Base-by-base conservation (phyloP, 2,329 filamentous ascomycete species). In the Pyrenophora seminiperda region DNA sequence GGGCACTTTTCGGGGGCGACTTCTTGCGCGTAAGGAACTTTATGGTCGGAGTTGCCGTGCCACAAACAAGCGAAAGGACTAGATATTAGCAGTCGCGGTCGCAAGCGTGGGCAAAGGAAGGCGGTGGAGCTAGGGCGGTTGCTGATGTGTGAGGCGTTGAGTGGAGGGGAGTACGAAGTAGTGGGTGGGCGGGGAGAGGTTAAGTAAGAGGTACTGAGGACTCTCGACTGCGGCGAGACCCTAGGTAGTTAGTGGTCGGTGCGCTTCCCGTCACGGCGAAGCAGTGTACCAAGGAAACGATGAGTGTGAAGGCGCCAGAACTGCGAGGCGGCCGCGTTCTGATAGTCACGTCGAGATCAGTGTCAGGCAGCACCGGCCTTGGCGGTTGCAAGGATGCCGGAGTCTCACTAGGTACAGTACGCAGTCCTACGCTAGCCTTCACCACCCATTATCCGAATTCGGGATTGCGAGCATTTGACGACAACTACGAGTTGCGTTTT, bases 1-100 rank as follows among this genome's bases (percentile, higher is more conserved):
- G 58, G 56, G 63, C 66, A 66, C 68, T 56, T 63, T 68, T 67
- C 54, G 61, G 45, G 50, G 61, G 64, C 66, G 67, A 67, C 61
- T 69, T 69, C 49, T 61, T 67, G 61, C 65, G 63, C 58, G 60
- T 65, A 43, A 65, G 54, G 53, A 69, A 61, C 47, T 55, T 56
- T 59, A 65, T 64, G 17, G 56, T 67, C 47, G 47, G 51, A 42
- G 47, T 27, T 19, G 32, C 41, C 44, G 52, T 46, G 53, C 20
- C 30, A 42, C 46, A 53, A 39, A 18, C 38, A 47, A 53, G 18
- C 41, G 22, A 19, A 14, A n/a, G 29, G n/a, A n/a, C n/a, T n/a
- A n/a, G 17, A 7, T 19, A 31, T 33, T 38, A 32, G 11, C 41
- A 32, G 38, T 15, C 13, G 11, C 20, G 15, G 15, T 20, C 15